phyloP scores from a whole-genome alignment of 2,329 filamentous ascomycete species.

The Colletotrichum sp. region DNA sequence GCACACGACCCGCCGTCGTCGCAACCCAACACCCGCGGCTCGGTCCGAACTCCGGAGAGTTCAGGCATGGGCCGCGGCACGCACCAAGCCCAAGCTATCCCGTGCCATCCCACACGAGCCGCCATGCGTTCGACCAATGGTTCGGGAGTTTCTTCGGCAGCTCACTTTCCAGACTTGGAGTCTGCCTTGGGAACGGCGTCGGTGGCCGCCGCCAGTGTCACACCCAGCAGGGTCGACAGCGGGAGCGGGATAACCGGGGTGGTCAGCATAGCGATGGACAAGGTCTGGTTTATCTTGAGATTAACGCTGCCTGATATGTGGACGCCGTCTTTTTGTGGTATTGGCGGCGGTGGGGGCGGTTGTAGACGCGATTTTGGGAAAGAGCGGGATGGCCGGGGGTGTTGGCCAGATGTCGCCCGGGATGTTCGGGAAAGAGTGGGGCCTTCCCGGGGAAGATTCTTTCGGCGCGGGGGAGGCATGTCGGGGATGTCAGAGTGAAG shows the following conservation, averaged over 20 bases:
- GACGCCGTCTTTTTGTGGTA: not conserved
- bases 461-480: not conserved
- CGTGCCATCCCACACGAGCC: not conserved
- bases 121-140: not conserved
- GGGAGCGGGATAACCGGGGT: not conserved
- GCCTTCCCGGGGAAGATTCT: accelerated
- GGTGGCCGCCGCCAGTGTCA: not conserved
- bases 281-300: not conserved
- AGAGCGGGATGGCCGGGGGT: not conserved
- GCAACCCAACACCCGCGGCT: not conserved
- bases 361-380: not conserved
- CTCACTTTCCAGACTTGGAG: not conserved
- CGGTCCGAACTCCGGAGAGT: not conserved
- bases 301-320: not conserved
- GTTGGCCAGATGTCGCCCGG: not conserved
- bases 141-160: not conserved
- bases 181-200: not conserved
- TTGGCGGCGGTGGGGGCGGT: not conserved
- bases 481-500: not conserved
- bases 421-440: not conserved
- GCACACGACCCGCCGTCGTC: not conserved
- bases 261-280: not conserved
- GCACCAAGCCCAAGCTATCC: not conserved
- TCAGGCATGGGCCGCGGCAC: not conserved
- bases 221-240: not conserved